These are phyloP conservation scores for Xeromyces bisporus DNA, from an alignment of 495 filamentous ascomycete genomes.

Conservation along the genomic window DNA sequence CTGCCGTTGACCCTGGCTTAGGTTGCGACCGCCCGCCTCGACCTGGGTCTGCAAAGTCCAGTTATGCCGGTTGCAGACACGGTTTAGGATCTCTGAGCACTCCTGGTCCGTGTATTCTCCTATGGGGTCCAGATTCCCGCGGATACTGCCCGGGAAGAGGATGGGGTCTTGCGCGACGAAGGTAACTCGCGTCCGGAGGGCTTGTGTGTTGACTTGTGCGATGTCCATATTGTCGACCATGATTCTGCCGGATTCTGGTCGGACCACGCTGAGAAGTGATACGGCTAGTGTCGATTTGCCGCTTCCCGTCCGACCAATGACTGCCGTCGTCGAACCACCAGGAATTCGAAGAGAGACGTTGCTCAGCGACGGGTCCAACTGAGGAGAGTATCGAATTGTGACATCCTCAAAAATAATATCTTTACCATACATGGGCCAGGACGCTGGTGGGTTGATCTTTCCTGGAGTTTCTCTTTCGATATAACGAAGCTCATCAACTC, in stretches of 20 bases:
- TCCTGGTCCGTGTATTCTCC: constrained; percentile 30
- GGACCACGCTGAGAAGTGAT: constrained; percentile 40
- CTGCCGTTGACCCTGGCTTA: constrained; percentile 46
- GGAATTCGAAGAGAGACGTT: constrained; percentile 52
- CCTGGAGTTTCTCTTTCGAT: constrained; percentile 51
- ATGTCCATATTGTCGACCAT: constrained; percentile 44
- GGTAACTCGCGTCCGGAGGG: constrained; percentile 39
- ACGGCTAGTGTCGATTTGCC: constrained; percentile 53
- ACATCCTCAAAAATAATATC: constrained; percentile 62
- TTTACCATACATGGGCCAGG: constrained; percentile 53
- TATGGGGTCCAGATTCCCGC: constrained; percentile 38
- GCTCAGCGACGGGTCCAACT: constrained; percentile 49
- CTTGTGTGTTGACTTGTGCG: constrained; percentile 39
- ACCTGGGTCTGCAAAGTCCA: constrained; percentile 39
- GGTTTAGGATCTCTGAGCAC: constrained; percentile 31
- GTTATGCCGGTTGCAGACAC: constrained; percentile 32
- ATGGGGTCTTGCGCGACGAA: constrained; percentile 51
- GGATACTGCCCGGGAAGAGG: constrained; percentile 43
- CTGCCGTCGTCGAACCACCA: constrained; percentile 50
- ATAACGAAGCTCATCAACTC: constrained; percentile 64
- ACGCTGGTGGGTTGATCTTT: constrained; percentile 45
- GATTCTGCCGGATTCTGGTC: constrained; percentile 37
- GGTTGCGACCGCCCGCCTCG: constrained; percentile 40
- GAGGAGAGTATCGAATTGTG: constrained; percentile 59
- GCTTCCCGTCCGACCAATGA: constrained; percentile 46